A percentile compares a stretch with the other conserved stretches of the same genome.
Conservation (phyloP, 345 rosid species). For the Cardamine resedifolia region DNA sequence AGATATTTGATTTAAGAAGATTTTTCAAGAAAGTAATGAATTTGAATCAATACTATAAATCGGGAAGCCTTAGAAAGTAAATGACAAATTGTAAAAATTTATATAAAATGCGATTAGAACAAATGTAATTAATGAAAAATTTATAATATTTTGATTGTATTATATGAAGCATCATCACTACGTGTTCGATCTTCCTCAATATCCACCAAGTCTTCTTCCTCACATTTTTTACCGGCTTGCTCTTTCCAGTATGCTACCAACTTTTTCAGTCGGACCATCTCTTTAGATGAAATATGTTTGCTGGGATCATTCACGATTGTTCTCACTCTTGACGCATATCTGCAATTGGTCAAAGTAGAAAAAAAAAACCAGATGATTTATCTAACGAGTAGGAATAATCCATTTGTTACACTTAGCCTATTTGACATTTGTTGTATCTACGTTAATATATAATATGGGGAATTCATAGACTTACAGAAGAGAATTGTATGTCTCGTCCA, state of each 20-base stretch:
- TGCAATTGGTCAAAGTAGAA: slow-evolving; percentile 24
- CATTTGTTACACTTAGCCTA: not conserved
- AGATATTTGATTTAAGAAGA: no score
- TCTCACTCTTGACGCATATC: slow-evolving; percentile 93
- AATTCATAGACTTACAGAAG: slow-evolving; percentile 52
- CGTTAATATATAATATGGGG: not conserved
- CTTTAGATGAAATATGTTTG: slow-evolving; percentile 83
- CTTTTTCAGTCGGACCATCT: slow-evolving; percentile 80
- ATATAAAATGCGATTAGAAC: no score
- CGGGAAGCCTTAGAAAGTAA: no score
- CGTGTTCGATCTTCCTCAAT: slow-evolving; percentile 60
- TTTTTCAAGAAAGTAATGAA: no score
- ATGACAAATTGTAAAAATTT: no score
- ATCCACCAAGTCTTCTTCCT: slow-evolving; percentile 79
- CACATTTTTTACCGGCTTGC: slow-evolving; percentile 79
- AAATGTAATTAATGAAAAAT: no score
- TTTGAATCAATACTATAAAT: no score
- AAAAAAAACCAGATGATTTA: not conserved
- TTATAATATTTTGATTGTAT: no score
- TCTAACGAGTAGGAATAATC: not conserved
- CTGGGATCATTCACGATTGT: slow-evolving; percentile 88
- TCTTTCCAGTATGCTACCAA: slow-evolving; percentile 84
- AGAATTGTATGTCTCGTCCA: slow-evolving; percentile 93
- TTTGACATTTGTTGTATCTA: no score
- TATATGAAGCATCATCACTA: slow-evolving; percentile 40